phyloP scores from a whole-genome alignment of 1,139 yeast genomes.

The Kodamaea sp. region DNA sequence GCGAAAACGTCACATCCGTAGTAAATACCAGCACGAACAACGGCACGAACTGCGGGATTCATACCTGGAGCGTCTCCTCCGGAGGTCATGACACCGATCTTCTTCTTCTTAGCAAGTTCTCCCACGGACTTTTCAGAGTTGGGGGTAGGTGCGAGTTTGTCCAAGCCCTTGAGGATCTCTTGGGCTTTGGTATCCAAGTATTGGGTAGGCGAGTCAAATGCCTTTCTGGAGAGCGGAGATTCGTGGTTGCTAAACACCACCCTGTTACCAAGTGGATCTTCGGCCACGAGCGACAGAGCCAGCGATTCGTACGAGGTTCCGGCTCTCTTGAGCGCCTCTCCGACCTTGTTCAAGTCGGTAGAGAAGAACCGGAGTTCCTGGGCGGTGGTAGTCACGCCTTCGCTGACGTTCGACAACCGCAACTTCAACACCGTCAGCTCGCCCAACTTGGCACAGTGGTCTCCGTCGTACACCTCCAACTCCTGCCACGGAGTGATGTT shows the following conservation, averaged over 20 bases:
- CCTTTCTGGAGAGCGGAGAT: slow-evolving; percentile 28
- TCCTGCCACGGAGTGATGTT: slow-evolving; percentile 61
- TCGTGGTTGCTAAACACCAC: slow-evolving; percentile 45
- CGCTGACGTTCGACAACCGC: slow-evolving; percentile 47
- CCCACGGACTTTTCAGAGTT: slow-evolving; percentile 6
- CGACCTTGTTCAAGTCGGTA: slow-evolving; percentile 43
- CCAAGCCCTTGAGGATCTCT: slow-evolving; percentile 19
- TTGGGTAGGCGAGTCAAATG: slow-evolving; percentile 32
- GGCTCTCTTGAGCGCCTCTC: slow-evolving; percentile 31
- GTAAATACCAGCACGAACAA: slow-evolving; percentile 71
- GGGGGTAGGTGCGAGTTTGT: slow-evolving; percentile 10
- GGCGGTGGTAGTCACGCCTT: slow-evolving; percentile 28
- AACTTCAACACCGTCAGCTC: slow-evolving; percentile 51
- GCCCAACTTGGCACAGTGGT: slow-evolving; percentile 30
- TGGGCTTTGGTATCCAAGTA: slow-evolving; percentile 22
- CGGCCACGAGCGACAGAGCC: slow-evolving; percentile 26
- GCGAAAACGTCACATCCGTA: slow-evolving; percentile 74
- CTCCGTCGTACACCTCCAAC: slow-evolving; percentile 54
- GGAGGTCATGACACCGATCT: slow-evolving; percentile 82
- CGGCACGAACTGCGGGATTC: slow-evolving; percentile 82
- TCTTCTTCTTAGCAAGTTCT: slow-evolving; percentile 28
- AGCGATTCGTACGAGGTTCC: slow-evolving; percentile 18
- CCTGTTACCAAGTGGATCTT: slow-evolving; percentile 61
- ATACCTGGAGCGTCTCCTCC: slow-evolving; percentile 90
- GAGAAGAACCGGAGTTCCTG: slow-evolving; percentile 54